phyloP scores from a whole-genome alignment of 1,139 yeast species.

The Debaryomyces fabryi region DNA sequence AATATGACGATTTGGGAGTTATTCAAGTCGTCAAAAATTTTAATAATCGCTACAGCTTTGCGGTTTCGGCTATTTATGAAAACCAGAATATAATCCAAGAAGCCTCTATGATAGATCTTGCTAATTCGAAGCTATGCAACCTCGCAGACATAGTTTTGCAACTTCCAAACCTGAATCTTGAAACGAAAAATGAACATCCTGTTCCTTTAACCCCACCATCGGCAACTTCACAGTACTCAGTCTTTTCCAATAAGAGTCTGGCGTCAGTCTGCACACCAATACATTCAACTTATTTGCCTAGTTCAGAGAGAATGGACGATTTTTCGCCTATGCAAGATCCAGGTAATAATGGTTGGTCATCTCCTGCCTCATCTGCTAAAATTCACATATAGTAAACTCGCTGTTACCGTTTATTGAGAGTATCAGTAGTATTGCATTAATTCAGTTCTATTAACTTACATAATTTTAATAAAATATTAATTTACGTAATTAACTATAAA shows the following conservation, averaged over 20 bases:
- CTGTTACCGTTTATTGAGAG: constrained; percentile 3
- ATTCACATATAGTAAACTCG: constrained; percentile 6
- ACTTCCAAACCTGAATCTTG: constrained; percentile 21
- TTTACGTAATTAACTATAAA: constrained; percentile 53
- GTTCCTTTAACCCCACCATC: constrained; percentile 47
- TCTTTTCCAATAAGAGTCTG: constrained; percentile 36
- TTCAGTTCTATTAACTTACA: constrained; percentile 10
- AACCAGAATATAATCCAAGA: constrained; percentile 23
- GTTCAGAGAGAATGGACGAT: constrained; percentile 13
- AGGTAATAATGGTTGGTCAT: constrained; percentile 12
- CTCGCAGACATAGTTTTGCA: constrained; percentile 33
- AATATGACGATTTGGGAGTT: constrained; percentile 51
- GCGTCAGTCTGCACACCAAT: constrained; percentile 34
- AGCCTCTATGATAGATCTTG: constrained; percentile 9
- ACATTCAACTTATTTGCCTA: constrained; percentile 15
- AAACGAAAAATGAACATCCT: constrained; percentile 11
- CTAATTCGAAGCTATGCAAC: constrained; percentile 19
- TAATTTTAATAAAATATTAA: constrained; percentile 6
- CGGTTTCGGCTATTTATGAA: constrained; percentile 31
- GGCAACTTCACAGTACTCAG: constrained; percentile 44
- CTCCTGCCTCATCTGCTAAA: constrained; percentile 15
- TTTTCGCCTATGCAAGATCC: constrained; percentile 13
- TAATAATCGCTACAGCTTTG: constrained; percentile 27
- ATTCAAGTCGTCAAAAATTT: constrained; percentile 42
- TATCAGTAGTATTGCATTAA: constrained; percentile 9